Percentiles rank a stretch among this genome's conserved stretches.
Conservation (phyloP, 331 rosid species). For the Malus hybrid region DNA sequence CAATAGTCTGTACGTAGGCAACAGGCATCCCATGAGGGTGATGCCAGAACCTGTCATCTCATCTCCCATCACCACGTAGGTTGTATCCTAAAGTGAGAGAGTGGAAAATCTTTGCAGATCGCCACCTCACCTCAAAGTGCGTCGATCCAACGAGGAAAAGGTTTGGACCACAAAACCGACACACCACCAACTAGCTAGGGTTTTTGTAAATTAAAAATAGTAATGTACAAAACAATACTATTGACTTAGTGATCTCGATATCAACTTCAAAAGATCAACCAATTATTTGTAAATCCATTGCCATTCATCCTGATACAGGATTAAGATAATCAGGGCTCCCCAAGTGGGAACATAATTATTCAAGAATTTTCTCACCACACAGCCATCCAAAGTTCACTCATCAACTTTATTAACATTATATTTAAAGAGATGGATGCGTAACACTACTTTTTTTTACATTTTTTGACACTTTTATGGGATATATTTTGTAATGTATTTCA, state of each 20-base stretch:
- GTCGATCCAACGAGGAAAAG: background rate
- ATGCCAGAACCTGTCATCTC: background rate
- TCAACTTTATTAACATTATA: background rate
- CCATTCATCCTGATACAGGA: background rate
- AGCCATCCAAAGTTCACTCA: background rate
- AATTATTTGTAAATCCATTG: background rate
- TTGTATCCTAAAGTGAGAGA: background rate
- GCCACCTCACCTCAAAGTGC: background rate
- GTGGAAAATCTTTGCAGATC: constrained; percentile 12
- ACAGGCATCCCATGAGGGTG: background rate
- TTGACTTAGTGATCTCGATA: background rate
- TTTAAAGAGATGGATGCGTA: too few species aligned
- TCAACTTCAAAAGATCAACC: background rate
- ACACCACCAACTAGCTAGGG: background rate
- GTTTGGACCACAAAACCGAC: background rate
- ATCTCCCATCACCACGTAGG: background rate
- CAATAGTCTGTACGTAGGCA: background rate
- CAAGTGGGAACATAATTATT: background rate
- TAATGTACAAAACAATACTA: background rate
- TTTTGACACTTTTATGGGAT: too few species aligned
- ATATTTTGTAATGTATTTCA: too few species aligned
- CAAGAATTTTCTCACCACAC: background rate
- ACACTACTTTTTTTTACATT: too few species aligned
- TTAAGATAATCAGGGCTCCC: background rate
- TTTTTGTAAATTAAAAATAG: background rate